phyloP scores from a whole-genome alignment of 768 basidiomycete genomes.

The Pleurotus djamor region DNA sequence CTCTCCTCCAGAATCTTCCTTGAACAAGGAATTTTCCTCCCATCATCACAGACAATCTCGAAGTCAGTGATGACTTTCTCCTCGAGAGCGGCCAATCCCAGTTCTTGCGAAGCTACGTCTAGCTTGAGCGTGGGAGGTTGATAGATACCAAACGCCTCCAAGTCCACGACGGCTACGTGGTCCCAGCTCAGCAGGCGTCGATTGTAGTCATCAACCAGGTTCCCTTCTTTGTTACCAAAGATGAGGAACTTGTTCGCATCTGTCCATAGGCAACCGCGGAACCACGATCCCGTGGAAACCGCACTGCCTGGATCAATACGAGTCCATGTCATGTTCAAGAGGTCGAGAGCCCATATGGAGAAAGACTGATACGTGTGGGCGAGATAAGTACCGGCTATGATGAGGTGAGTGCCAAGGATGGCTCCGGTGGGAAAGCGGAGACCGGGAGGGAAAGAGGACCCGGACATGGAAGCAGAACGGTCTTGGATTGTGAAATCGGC shows the following conservation, averaged over 20 bases:
- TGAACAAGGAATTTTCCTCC: conserved; percentile 78
- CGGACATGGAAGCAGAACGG: conserved; percentile 78
- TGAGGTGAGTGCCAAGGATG: conserved; percentile 85
- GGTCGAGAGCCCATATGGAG: conserved; percentile 94
- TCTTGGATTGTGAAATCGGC: conserved; percentile 78
- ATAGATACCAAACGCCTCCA: conserved; percentile 96
- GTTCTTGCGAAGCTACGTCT: conserved; percentile 74
- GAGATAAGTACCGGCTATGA: conserved; percentile 95
- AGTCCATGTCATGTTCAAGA: conserved; percentile 80
- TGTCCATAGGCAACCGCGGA: conserved; percentile 86
- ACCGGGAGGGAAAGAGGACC: conserved; percentile 85
- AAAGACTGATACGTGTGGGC: conserved; percentile 93
- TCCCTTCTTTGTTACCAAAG: conserved; percentile 87
- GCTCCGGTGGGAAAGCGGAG: conserved; percentile 96
- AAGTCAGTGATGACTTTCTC: conserved; percentile 86
- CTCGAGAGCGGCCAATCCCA: conserved; percentile 83
- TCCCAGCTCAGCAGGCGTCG: conserved; percentile 89
- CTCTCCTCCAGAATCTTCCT: conserved; percentile 83
- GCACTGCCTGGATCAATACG: conserved; percentile 88
- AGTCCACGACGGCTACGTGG: conserved; percentile 85
- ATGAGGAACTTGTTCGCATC: conserved; percentile 84
- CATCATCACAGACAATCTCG: conserved; percentile 90
- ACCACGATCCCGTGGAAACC: conserved; percentile 90
- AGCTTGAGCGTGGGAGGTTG: conserved; percentile 72
- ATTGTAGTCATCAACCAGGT: conserved; percentile 91